Evolutionary conservation across 1,284 basidiomycete species (phyloP).

Genomic region (Moesziomyces sp.): DNA sequence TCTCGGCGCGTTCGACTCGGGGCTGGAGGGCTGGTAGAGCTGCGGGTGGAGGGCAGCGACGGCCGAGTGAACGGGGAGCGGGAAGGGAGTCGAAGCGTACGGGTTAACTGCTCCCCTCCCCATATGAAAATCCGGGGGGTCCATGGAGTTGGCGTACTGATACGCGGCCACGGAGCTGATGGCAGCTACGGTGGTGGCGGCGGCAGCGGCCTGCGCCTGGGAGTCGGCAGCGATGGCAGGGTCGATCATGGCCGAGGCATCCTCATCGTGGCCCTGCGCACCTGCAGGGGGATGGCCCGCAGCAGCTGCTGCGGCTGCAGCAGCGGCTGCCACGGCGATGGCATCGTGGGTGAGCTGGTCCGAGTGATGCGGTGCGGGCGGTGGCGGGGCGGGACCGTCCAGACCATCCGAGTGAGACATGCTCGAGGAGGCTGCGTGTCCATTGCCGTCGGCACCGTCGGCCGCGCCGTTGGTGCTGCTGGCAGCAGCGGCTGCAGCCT

Average conservation of each 20-base stretch:
- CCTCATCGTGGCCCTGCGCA: slow-evolving; percentile 16
- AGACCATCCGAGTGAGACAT: background rate
- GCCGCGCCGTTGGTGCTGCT: slow-evolving; percentile 12
- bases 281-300: slow-evolving; percentile 26
- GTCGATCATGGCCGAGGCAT: slow-evolving; percentile 47
- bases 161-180: slow-evolving; percentile 51
- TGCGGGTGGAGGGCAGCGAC: slow-evolving; percentile 48
- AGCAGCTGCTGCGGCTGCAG: slow-evolving; percentile 37
- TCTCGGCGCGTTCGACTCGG: slow-evolving; percentile 55
- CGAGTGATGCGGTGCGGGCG: slow-evolving; percentile 35
- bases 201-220: slow-evolving; percentile 42
- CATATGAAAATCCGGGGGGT: slow-evolving; percentile 54
- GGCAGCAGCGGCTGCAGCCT: slow-evolving; percentile 37
- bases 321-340: slow-evolving; percentile 33
- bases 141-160: slow-evolving; percentile 46
- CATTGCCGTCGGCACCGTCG: slow-evolving; percentile 14
- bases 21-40: slow-evolving; percentile 53
- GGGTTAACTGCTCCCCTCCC: slow-evolving; percentile 55
- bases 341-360: slow-evolving; percentile 40
- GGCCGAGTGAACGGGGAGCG: slow-evolving; percentile 50
- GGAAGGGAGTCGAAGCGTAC: slow-evolving; percentile 54
- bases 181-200: slow-evolving; percentile 45
- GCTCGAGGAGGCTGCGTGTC: slow-evolving; percentile 4
- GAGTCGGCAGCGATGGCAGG: slow-evolving; percentile 50
- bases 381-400: slow-evolving; percentile 34